phyloP scores from a whole-genome alignment of 208 protist genomes.

The Angomonas deanei region DNA sequence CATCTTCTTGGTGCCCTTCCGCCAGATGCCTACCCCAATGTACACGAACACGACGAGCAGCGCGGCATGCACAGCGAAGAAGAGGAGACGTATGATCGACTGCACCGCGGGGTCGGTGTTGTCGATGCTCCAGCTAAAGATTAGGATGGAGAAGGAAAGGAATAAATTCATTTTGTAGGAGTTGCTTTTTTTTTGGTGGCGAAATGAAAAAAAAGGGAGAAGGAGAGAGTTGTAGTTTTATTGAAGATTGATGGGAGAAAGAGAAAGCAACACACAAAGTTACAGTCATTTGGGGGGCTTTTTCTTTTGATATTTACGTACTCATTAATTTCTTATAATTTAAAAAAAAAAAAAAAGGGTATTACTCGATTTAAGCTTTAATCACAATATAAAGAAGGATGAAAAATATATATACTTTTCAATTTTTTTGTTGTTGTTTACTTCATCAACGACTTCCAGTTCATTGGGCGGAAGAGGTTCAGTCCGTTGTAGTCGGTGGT shows the following conservation, averaged over 20 bases:
- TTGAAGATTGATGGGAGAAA: background rate
- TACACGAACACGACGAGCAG: conserved; percentile 35
- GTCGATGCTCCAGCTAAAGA: conserved; percentile 83
- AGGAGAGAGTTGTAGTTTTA: conserved; percentile 1
- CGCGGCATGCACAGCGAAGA: conserved; percentile 45
- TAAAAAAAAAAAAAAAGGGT: conserved; percentile 1
- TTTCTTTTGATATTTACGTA: no score
- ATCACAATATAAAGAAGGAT: background rate
- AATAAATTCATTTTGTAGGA: conserved; percentile 63
- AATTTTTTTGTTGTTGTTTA: conserved; percentile 8
- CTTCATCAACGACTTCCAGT: conserved; percentile 90
- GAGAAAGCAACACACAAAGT: background rate
- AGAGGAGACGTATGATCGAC: conserved; percentile 38
- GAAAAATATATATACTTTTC: background rate
- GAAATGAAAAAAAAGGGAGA: background rate
- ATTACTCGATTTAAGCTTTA: background rate
- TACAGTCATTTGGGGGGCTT: background rate
- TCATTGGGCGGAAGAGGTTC: conserved; percentile 96
- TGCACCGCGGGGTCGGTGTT: conserved; percentile 64
- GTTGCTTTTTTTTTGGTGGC: background rate
- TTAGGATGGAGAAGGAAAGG: conserved; percentile 49
- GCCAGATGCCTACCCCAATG: conserved; percentile 50
- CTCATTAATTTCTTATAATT: no score
- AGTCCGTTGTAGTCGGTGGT: conserved; percentile 94
- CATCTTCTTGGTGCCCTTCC: conserved; percentile 22